Base-by-base conservation (phyloP, 2,329 filamentous ascomycete species). In the Teratosphaeria pseudoeucalypti region DNA sequence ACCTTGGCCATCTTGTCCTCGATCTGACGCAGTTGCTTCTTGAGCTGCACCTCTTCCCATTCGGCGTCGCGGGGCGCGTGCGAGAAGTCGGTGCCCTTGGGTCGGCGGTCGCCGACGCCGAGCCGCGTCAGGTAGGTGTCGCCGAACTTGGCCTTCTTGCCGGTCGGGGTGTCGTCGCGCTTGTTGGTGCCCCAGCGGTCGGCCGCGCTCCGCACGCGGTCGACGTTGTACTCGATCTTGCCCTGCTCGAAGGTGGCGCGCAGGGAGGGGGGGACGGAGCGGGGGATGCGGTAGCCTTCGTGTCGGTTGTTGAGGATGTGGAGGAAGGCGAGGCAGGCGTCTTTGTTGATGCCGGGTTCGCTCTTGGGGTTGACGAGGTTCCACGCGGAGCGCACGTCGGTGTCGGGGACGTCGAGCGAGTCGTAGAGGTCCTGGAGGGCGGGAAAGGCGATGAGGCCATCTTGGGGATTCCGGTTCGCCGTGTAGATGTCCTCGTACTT, bases 401-500 rank as follows among this genome's bases (percentile, higher is more conserved):
- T 86, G 70, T 88, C 85, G 1, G 85, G 85, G 16, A 88, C 85
- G 62, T 85, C 87, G 66, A 89, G 84, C 52, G 86, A 88, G 60
- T 89, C 85, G 79, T 97, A 99, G 32, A 97, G 84, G 58, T 89
- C 87, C 69, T 89, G 82, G 57, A 97, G 82, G 14, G 89, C 81
- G 61, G 84, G 81, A 75, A 96, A 94, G 86, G 72, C 64, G 39
- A 76, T 73, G 64, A 95, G 90, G 64, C 94, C 94, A 34, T 70
- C 65, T 57, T 92, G 86, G 73, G 87, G 84, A 74, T 95, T 89
- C 62, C 91, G 85, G 77, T 91, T 95, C 69, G 95, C 91, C 64
- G 88, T 88, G 77, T 97, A 99, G 75, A 99, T 99, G 68, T 92
- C 90, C 75, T 96, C 91, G 77, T 99, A 99, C 76, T 96, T 97